These are phyloP conservation scores for Zalaria obscura DNA, from an alignment of 2,329 filamentous ascomycete species.

Conservation along the genomic window DNA sequence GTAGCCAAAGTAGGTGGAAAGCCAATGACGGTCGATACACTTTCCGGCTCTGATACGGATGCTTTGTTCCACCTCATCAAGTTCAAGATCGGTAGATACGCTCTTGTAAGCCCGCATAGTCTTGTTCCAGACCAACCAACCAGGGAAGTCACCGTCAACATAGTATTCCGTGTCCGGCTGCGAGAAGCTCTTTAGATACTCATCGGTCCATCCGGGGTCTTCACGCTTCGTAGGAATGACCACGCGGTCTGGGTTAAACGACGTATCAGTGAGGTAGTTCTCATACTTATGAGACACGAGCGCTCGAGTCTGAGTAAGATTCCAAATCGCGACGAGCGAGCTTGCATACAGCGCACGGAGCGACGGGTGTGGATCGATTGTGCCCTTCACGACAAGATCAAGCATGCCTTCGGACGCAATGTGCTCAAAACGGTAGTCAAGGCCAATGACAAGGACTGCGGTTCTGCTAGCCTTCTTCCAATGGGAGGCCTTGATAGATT, in stretches of 20 bases:
- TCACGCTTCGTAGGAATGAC: constrained; percentile 58
- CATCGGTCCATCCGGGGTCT: constrained; percentile 63
- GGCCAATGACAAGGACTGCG: constrained; percentile 76
- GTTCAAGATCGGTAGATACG: constrained; percentile 55
- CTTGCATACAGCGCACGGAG: constrained; percentile 69
- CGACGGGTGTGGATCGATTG: constrained; percentile 81
- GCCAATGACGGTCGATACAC: constrained; percentile 71
- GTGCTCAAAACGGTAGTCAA: constrained; percentile 82
- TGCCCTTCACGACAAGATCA: constrained; percentile 65
- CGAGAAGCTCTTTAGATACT: constrained; percentile 66
- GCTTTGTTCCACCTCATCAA: constrained; percentile 65
- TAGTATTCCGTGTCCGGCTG: constrained; percentile 72
- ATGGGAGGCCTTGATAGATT: constrained; percentile 64
- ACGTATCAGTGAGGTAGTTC: constrained; percentile 71
- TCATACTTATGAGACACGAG: constrained; percentile 76
- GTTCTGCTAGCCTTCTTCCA: constrained; percentile 94
- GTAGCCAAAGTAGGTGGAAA: constrained; percentile 76
- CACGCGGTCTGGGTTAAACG: constrained; percentile 63
- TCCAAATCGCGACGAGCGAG: constrained; percentile 62
- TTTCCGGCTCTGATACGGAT: constrained; percentile 68
- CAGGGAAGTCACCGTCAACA: constrained; percentile 81
- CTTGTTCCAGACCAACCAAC: constrained; percentile 93
- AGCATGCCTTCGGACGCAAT: constrained; percentile 72
- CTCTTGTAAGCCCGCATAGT: constrained; percentile 67
- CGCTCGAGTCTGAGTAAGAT: constrained; percentile 75